A percentile compares a stretch with the other conserved stretches of the same genome.
Evolutionary conservation across 2,329 filamentous ascomycete genomes (phyloP).

Genomic region (Curvularia eragrostidis): DNA sequence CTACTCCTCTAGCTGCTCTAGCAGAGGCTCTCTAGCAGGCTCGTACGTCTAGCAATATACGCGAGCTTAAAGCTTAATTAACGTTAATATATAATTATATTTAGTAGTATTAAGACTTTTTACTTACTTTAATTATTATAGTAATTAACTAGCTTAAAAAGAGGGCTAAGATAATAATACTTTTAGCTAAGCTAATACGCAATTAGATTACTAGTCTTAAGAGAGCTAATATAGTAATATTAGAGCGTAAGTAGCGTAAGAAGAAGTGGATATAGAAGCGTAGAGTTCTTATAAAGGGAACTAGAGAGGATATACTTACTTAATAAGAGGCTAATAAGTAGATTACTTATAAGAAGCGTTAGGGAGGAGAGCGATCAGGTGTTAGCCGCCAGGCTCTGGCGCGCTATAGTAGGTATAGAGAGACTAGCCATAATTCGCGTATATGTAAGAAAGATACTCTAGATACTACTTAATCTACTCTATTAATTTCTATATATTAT

Average conservation of each 20-base stretch:
- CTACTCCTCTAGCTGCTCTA: conserved; percentile 19
- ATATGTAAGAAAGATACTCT: too few species aligned
- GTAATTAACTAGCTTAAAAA: too few species aligned
- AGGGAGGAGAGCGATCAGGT: too few species aligned
- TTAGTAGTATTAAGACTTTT: not conserved
- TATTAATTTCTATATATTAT: too few species aligned
- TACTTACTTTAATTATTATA: not conserved
- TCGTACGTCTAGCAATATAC: conserved; percentile 13
- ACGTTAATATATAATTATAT: conserved; percentile 4
- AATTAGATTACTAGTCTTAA: not conserved
- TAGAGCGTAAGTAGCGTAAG: not conserved
- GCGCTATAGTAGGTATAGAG: too few species aligned
- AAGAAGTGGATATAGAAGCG: conserved; percentile 1
- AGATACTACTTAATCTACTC: too few species aligned
- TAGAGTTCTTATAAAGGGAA: conserved; percentile 1
- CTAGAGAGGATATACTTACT: conserved; percentile 4
- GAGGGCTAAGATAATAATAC: too few species aligned
- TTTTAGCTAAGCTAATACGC: not conserved
- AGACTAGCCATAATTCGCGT: too few species aligned
- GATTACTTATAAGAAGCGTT: too few species aligned
- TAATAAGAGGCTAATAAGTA: not conserved
- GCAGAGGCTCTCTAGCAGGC: conserved; percentile 9
- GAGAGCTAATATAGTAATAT: conserved; percentile 1
- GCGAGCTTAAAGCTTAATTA: conserved; percentile 6
- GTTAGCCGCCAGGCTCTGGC: too few species aligned